Base-by-base conservation (phyloP, 768 basidiomycete genomes). In the Pulveroboletus sp. region DNA sequence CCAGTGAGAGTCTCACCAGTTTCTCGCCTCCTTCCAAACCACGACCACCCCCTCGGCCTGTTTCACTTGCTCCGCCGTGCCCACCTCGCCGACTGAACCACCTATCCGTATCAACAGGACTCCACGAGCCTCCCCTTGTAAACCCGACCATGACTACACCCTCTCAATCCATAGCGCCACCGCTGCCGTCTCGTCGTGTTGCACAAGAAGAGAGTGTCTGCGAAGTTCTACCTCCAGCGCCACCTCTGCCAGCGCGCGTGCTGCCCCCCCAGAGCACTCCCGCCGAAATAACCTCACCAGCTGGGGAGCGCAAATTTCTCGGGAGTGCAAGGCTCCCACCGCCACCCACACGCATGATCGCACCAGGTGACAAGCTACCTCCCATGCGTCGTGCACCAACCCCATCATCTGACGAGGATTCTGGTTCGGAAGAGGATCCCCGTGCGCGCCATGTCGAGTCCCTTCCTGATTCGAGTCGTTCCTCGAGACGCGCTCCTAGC, bases 261-360 rank as follows among this genome's bases (percentile, higher is more conserved):
- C 38, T 26, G 1, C 27, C 45, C 35, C 39, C 47, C 9, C 50
- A 33, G 36, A 46, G 37, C 31, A 8, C 24, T 32, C 9, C 42
- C 21, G 30, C 54, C 3, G 71, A 64, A 30, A 65, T 54, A 2
- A 55, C 62, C 6, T 59, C 62, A 2, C 47, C 46, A 24, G 43
- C 28, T 10, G 52, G 45, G 4, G 67, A 65, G 46, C 69, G 69
- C 18, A 68, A 62, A 56, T 35, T 50, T 26, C 28, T 59, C 8
- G 60, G 61, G n/a, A 24, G 57, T 65, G 38, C 65, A 32, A 76
- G 67, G 50, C 76, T 83, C 21, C 85, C 79, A 0, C 89, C 89
- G 0, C 89, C 89, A 0, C 89, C 89, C 0, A 86, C 82, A 0
- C 84, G 89, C 6, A 83, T 73, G 0, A 89, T 89, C 39, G 85